Evolutionary conservation across 2,329 filamentous ascomycete species (phyloP).

Genomic region (Anisogramma anomala): DNA sequence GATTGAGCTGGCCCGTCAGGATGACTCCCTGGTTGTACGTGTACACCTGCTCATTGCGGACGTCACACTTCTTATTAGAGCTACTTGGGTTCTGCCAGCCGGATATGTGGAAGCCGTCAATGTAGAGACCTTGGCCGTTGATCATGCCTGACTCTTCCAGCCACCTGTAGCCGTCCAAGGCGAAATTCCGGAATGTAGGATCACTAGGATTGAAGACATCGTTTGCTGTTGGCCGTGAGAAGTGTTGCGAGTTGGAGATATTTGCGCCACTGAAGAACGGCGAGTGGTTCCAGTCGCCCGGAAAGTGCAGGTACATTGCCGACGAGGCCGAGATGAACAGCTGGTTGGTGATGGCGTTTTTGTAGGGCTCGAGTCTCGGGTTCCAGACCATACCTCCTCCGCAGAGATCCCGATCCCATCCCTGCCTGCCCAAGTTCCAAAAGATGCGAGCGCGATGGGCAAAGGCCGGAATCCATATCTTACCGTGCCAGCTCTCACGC

Average conservation of each 20-base stretch:
- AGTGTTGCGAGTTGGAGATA: background rate
- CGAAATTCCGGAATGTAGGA: slow-evolving; percentile 57
- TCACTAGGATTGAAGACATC: slow-evolving; percentile 35
- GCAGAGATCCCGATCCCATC: slow-evolving; percentile 76
- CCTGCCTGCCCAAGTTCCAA: slow-evolving; percentile 65
- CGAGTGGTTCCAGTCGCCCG: slow-evolving; percentile 62
- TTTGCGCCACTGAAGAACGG: slow-evolving; percentile 40
- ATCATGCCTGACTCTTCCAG: slow-evolving; percentile 70
- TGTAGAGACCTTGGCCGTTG: slow-evolving; percentile 61
- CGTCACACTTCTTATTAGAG: slow-evolving; percentile 64
- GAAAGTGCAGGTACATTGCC: slow-evolving; percentile 81
- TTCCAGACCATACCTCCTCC: slow-evolving; percentile 89
- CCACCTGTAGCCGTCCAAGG: slow-evolving; percentile 72
- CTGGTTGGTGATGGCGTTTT: slow-evolving; percentile 93
- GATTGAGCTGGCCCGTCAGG: slow-evolving; percentile 65
- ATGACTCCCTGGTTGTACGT: slow-evolving; percentile 94
- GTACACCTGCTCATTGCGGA: slow-evolving; percentile 78
- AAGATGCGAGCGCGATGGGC: slow-evolving; percentile 76
- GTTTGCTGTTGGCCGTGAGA: slow-evolving; percentile 2
- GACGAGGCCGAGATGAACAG: slow-evolving; percentile 77
- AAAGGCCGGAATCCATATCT: slow-evolving; percentile 63
- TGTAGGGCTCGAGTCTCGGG: slow-evolving; percentile 68
- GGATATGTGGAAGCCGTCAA: slow-evolving; percentile 79
- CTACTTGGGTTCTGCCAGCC: slow-evolving; percentile 47
- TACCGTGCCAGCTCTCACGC: slow-evolving; percentile 55